Conservation (phyloP, 2,329 filamentous ascomycete genomes). For the Cordyceps fumosorosea region DNA sequence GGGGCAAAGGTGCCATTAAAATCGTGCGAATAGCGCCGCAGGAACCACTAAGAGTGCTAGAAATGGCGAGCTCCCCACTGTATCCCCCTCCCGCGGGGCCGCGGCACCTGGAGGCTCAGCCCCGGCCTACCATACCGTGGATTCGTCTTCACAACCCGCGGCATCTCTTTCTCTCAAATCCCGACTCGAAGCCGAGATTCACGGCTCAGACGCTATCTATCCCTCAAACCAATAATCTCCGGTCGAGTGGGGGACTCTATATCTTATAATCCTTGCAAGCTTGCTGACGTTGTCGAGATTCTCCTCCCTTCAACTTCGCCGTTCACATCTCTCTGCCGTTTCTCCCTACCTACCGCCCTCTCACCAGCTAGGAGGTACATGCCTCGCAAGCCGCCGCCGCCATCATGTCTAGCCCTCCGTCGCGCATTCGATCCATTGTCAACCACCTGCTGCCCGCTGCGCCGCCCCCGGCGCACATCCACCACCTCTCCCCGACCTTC, state of each 20-base stretch:
- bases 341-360: not conserved
- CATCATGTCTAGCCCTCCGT: constrained; percentile 57
- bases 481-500: constrained; percentile 78
- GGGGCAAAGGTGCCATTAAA: not conserved
- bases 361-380: too few relatives aligned
- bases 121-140: too few relatives aligned
- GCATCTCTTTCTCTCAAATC: not conserved
- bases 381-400: too few relatives aligned
- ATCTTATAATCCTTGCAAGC: not conserved
- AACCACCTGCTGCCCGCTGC: constrained; percentile 40
- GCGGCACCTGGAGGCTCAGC: not conserved
- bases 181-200: constrained; percentile 5
- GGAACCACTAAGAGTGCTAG: too few relatives aligned
- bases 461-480: constrained; percentile 52
- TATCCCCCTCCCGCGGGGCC: not conserved
- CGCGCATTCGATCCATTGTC: constrained; percentile 53
- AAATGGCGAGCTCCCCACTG: too few relatives aligned
- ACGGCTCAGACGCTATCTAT: not conserved
- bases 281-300: not conserved
- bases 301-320: not conserved
- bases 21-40: not conserved
- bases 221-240: not conserved
- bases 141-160: not conserved
- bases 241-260: not conserved
- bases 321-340: not conserved